Evolutionary conservation across 2,329 filamentous ascomycete genomes (phyloP).

Genomic region (Cercospora sp.): DNA sequence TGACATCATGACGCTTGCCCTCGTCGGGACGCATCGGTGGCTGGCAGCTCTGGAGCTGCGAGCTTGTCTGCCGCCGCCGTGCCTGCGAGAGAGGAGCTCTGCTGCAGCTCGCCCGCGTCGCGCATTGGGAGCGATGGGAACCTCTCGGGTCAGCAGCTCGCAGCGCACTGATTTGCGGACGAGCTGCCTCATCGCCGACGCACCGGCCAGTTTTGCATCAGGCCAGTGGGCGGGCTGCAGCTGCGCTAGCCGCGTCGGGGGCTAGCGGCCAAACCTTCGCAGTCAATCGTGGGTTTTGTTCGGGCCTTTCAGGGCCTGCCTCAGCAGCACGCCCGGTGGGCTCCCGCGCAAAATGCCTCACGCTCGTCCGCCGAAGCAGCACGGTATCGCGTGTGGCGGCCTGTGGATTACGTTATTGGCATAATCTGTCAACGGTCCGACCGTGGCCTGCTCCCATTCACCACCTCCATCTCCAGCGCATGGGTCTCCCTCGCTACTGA

Average conservation of each 20-base stretch:
- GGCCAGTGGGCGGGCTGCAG: background rate
- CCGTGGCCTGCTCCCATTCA: conserved; percentile 18
- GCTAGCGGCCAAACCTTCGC: background rate
- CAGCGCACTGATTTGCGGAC: conserved; percentile 11
- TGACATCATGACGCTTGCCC: conserved; percentile 10
- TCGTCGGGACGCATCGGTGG: background rate
- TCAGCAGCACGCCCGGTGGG: conserved; percentile 9
- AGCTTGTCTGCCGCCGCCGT: conserved; percentile 5
- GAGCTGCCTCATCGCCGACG: conserved; percentile 7
- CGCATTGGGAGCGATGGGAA: background rate
- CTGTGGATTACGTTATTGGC: conserved; percentile 25
- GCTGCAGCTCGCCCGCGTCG: conserved; percentile 8
- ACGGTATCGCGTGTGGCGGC: conserved; percentile 19
- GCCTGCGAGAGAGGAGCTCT: background rate
- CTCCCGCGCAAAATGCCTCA: conserved; percentile 21
- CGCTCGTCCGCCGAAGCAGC: conserved; percentile 4
- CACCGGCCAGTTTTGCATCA: conserved; percentile 7
- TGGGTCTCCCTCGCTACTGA: conserved; percentile 12
- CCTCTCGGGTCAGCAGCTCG: background rate
- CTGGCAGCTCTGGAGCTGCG: conserved; percentile 2
- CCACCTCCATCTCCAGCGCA: conserved; percentile 1
- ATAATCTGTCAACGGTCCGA: conserved; percentile 27
- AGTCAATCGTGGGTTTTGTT: conserved; percentile 14
- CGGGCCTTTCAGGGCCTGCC: conserved; percentile 13
- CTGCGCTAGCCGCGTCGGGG: background rate